Evolutionary conservation across 75 land plant species (phyloP).

Genomic region (Chamaecyparis obtusa): DNA sequence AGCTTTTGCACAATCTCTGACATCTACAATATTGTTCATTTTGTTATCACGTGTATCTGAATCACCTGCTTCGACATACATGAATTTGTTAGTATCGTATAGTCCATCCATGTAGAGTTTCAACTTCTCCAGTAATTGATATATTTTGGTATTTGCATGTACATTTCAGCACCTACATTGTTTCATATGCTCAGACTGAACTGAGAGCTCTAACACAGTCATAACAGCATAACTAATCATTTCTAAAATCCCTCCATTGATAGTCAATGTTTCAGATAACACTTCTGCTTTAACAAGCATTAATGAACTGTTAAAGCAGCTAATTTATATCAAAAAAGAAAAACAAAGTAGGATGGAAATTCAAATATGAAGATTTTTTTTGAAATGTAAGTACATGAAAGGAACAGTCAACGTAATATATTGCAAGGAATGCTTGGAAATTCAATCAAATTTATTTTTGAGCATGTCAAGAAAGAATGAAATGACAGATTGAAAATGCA

Average conservation of each 20-base stretch:
- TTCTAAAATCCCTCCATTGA: neutral
- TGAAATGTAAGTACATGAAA: neutral
- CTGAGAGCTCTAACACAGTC: neutral
- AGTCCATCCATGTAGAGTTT: neutral
- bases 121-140: neutral
- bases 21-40: constrained; percentile 41
- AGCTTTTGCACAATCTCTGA: constrained; percentile 75
- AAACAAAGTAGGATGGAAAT: neutral
- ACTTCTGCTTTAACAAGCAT: neutral
- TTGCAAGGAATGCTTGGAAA: too few relatives aligned
- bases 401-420: too few relatives aligned
- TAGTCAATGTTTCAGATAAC: neutral
- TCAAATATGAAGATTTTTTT: neutral
- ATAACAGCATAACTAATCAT: neutral
- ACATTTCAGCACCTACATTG: neutral
- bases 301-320: neutral
- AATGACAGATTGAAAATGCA: neutral
- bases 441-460: neutral
- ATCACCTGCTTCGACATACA: constrained; percentile 10
- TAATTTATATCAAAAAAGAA: neutral
- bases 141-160: neutral
- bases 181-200: neutral
- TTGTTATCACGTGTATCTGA: constrained; percentile 15
- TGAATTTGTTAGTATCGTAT: neutral
- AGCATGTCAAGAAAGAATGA: too few relatives aligned